These are phyloP conservation scores for Fomitopsis palustris DNA, from an alignment of 1,284 basidiomycete species.

Conservation along the genomic window DNA sequence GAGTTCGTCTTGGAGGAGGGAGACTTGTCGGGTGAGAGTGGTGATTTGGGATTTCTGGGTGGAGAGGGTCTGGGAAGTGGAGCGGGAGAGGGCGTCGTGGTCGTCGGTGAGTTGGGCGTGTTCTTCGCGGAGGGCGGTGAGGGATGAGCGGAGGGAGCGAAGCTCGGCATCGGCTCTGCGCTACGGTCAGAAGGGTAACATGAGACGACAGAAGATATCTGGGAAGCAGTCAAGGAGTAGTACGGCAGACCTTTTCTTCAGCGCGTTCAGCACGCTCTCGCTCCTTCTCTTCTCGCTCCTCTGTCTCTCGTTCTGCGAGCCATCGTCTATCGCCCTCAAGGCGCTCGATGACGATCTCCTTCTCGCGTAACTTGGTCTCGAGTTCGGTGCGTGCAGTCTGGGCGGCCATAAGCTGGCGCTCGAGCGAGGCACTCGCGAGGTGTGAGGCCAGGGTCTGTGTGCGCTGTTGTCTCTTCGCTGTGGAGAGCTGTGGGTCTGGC, in stretches of 20 bases:
- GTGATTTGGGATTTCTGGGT: conserved; percentile 47
- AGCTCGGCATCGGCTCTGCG: conserved; percentile 41
- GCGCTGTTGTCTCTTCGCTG: conserved; percentile 59
- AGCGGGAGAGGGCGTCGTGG: conserved; percentile 41
- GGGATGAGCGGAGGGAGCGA: conserved; percentile 41
- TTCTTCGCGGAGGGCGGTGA: conserved; percentile 49
- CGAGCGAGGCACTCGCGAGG: conserved; percentile 54
- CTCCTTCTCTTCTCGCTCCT: conserved; percentile 59
- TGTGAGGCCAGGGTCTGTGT: conserved; percentile 55
- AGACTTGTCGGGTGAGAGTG: conserved; percentile 40
- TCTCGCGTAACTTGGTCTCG: conserved; percentile 62
- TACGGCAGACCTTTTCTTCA: conserved; percentile 49
- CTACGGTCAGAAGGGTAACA: conserved; percentile 13
- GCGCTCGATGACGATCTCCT: conserved; percentile 48
- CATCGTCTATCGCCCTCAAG: conserved; percentile 65
- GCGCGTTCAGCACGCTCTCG: conserved; percentile 42
- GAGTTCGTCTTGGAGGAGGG: conserved; percentile 44
- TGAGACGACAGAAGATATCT: background rate
- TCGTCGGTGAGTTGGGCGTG: conserved; percentile 53
- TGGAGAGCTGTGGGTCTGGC: conserved; percentile 56
- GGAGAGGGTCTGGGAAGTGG: conserved; percentile 41
- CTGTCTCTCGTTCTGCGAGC: conserved; percentile 54
- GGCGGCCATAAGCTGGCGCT: conserved; percentile 55
- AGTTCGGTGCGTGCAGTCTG: conserved; percentile 58
- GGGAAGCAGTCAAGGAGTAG: background rate